Evolutionary conservation across 495 filamentous ascomycete species (phyloP), one percentile per base, ranked within the genome.

Genomic region (Aspergillus baeticus): DNA sequence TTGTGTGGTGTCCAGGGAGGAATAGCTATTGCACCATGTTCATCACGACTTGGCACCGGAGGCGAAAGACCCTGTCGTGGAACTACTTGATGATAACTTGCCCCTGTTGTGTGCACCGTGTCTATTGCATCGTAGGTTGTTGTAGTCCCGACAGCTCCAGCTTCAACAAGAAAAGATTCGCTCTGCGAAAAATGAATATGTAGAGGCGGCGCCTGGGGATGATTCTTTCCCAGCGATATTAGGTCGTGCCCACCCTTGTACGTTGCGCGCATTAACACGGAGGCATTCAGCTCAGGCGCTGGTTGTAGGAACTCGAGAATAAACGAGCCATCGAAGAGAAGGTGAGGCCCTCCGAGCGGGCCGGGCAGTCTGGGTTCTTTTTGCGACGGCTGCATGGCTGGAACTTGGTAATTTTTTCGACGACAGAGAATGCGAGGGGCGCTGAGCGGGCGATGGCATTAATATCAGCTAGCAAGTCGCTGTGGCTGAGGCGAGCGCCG

Each of bases 321-420:
- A 13, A 58, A 58, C 7, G 55, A 58, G 46, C 55, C 55, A 21
- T 51, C 55, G 41, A 58, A 58, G n/a, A 58, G 29, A 20, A 22
- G 15, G 31, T 58, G 55, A 0, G 55, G 55, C 13, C 55, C 47
- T 14, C 55, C 55, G 0, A 58, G 46, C 2, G 55, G 55, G 10
- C 31, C 45, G 2, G 55, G 18, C 38, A 58, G 55, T 7, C 55
- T 47, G 5, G 47, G 47, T 41, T 58, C 55, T 13, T 46, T 51
- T 13, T 34, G 11, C 23, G 44, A 34, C 26, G 44, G 44, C 23
- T 31, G 44, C 44, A 47, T 47, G 15, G 37, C 6, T 7, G 37
- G n/a, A n/a, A n/a, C n/a, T n/a, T n/a, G n/a, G n/a, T n/a, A n/a
- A n/a, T n/a, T n/a, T n/a, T n/a, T n/a, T n/a, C n/a, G n/a, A n/a